Evolutionary conservation across 192 early-diverging fungal genomes (phyloP).

Genomic region (Entomortierella parvispora): DNA sequence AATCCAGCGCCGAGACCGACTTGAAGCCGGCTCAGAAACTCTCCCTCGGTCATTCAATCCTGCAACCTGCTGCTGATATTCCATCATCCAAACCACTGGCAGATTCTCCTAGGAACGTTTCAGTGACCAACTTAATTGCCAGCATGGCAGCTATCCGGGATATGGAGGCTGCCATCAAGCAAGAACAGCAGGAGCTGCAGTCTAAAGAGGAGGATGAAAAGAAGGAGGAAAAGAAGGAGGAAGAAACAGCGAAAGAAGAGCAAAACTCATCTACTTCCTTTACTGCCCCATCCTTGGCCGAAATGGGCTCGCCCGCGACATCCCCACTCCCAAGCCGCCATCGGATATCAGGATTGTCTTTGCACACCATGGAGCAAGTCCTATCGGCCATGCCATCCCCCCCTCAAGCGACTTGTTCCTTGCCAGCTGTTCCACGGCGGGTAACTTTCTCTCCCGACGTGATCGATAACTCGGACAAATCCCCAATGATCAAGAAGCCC

Average conservation of each 20-base stretch:
- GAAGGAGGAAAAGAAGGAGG: not conserved
- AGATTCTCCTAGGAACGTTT: not conserved
- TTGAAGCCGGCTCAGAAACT: not conserved
- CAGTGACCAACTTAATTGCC: not conserved
- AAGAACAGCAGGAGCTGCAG: not conserved
- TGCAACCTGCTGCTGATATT: slow-evolving; percentile 14
- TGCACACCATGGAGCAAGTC: not conserved
- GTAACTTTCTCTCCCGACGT: slow-evolving; percentile 40
- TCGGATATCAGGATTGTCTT: not conserved
- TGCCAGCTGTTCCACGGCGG: not conserved
- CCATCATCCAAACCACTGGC: not conserved
- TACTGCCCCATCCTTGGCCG: not conserved
- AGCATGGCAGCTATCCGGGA: slow-evolving; percentile 1
- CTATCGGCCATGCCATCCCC: not conserved
- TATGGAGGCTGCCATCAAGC: not conserved
- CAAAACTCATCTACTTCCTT: not conserved
- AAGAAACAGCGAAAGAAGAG: not conserved
- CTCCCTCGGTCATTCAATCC: not conserved
- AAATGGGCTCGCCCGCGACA: slow-evolving; percentile 16
- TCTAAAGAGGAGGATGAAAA: not conserved
- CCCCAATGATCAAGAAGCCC: not conserved
- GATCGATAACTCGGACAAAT: slow-evolving; percentile 27
- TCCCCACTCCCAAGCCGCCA: slow-evolving; percentile 18
- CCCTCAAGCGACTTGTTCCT: not conserved
- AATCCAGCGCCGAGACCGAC: not conserved